These are phyloP conservation scores for Starmerella stellata DNA, from an alignment of 805 yeast genomes.

Conservation along the genomic window DNA sequence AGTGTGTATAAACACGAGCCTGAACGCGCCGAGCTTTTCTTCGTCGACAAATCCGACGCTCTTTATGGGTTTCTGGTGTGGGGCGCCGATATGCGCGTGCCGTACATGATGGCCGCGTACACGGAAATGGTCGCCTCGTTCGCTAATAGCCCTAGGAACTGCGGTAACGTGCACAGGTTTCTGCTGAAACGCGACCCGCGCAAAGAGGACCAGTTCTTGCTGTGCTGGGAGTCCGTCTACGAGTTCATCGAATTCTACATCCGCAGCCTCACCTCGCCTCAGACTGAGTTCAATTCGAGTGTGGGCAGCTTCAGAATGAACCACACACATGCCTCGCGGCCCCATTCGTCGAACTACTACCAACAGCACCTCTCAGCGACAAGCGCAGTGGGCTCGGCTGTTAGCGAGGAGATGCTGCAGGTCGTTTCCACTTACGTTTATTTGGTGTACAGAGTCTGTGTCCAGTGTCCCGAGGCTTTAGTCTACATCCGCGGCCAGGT, in stretches of 20 bases:
- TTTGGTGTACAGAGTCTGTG: conserved; percentile 38
- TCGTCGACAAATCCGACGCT: conserved; percentile 50
- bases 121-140: conserved; percentile 63
- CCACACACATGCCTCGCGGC: not conserved
- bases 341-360: not conserved
- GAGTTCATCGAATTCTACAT: conserved; percentile 10
- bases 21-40: conserved; percentile 37
- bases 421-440: conserved; percentile 58
- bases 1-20: conserved; percentile 50
- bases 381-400: not conserved
- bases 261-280: conserved; percentile 3
- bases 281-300: not conserved
- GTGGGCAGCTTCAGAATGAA: not conserved
- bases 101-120: conserved; percentile 60
- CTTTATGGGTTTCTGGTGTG: conserved; percentile 69
- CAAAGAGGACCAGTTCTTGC: conserved; percentile 30
- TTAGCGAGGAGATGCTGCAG: conserved; percentile 44
- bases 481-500: not conserved
- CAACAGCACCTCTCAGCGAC: not conserved
- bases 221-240: conserved; percentile 13
- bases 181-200: conserved; percentile 26
- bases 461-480: conserved; percentile 24
- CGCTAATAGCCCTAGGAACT: conserved; percentile 21
- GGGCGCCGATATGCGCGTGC: conserved; percentile 66
- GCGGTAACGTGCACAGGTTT: conserved; percentile 30